Percentiles rank a stretch among this genome's conserved stretches.
Conservation (phyloP, 108 stramenopile species). For the Nannochloropsis gaditana region DNA sequence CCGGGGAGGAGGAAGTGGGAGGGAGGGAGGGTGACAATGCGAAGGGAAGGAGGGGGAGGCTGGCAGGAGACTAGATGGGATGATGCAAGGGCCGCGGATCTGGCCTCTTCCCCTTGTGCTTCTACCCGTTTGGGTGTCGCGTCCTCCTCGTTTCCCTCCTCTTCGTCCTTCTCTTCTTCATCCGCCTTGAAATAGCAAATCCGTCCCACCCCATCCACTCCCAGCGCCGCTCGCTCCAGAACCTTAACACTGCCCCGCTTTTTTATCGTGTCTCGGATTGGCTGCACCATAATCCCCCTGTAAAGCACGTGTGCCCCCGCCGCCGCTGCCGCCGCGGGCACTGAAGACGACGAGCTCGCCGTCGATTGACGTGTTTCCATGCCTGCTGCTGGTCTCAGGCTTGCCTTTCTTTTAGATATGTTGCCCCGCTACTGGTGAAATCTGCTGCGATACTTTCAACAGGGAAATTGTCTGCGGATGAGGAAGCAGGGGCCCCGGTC, state of each 20-base stretch:
- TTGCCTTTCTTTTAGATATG: no score
- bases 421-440: no score
- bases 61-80: no score
- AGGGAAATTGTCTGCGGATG: no score
- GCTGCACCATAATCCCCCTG: background rate
- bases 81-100: no score
- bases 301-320: background rate
- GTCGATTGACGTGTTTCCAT: no score
- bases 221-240: background rate
- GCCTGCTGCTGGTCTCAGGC: no score
- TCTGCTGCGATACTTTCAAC: no score
- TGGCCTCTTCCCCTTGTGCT: background rate
- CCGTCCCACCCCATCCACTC: background rate
- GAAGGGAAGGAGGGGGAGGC: background rate
- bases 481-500: no score
- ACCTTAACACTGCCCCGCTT: background rate
- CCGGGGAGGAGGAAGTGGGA: constrained; percentile 24
- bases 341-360: no score
- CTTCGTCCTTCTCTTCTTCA: background rate
- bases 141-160: background rate
- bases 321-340: background rate
- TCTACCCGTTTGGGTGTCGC: background rate
- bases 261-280: background rate
- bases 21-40: background rate
- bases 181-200: background rate